Evolutionary conservation across 75 land plant species (phyloP).

Genomic region (Azolla pinnata): DNA sequence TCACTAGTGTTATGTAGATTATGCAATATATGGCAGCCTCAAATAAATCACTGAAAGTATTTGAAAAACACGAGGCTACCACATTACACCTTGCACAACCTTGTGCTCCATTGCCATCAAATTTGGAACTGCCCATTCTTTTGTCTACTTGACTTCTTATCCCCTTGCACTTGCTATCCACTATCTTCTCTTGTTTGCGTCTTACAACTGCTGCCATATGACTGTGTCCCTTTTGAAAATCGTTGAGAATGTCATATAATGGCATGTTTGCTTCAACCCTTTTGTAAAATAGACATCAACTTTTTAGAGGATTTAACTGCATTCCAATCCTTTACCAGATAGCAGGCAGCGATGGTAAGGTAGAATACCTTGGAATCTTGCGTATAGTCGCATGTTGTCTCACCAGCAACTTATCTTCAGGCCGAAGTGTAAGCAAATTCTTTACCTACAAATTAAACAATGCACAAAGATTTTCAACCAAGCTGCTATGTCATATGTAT

Average conservation of each 20-base stretch:
- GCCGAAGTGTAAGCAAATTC: slow-evolving; percentile 5
- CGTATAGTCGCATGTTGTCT: slow-evolving; percentile 8
- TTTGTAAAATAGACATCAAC: neutral
- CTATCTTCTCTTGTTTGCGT: slow-evolving; percentile 1
- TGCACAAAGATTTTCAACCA: too few relatives aligned
- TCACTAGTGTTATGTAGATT: too few relatives aligned
- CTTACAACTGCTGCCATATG: slow-evolving; percentile 23
- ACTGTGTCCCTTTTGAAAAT: slow-evolving; percentile 23
- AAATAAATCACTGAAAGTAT: neutral
- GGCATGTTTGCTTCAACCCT: slow-evolving; percentile 17
- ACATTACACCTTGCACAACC: neutral
- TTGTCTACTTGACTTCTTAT: neutral
- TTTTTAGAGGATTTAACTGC: neutral
- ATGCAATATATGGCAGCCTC: too few relatives aligned
- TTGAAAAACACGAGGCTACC: neutral
- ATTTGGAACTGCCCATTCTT: neutral
- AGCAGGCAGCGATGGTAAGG: neutral
- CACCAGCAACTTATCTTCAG: slow-evolving; percentile 6
- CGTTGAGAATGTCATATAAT: slow-evolving; percentile 22
- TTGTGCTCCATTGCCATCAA: neutral
- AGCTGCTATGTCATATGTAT: too few relatives aligned
- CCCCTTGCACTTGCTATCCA: neutral
- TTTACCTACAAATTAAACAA: slow-evolving; percentile 15
- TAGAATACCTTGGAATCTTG: slow-evolving; percentile 6
- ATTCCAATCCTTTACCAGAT: neutral